Evolutionary conservation across 192 early-diverging fungal species (phyloP).

Genomic region (Coemansia sp.): DNA sequence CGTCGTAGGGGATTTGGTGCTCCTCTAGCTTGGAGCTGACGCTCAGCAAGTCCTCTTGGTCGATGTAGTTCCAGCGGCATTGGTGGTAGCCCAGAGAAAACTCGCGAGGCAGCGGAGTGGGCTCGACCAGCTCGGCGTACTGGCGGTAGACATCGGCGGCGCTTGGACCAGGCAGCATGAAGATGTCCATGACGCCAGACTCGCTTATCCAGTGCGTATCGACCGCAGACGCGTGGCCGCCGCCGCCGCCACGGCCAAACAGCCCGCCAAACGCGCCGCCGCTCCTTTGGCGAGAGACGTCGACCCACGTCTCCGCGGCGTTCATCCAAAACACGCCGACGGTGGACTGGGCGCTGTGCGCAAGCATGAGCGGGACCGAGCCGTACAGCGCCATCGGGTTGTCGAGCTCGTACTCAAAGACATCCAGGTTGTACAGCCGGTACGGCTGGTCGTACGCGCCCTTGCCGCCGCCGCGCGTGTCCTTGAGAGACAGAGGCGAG

Average conservation of each 20-base stretch:
- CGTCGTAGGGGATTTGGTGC: constrained; percentile 93
- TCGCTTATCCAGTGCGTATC: constrained; percentile 93
- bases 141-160: constrained; percentile 66
- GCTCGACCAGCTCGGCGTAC: constrained; percentile 77
- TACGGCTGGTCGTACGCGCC: constrained; percentile 87
- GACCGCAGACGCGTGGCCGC: constrained; percentile 23
- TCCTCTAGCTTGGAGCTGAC: constrained; percentile 87
- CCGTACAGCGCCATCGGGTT: constrained; percentile 98
- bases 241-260: constrained; percentile 27
- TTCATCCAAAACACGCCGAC: constrained; percentile 91
- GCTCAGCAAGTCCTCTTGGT: constrained; percentile 80
- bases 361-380: constrained; percentile 89
- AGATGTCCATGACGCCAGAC: constrained; percentile 84
- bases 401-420: constrained; percentile 95
- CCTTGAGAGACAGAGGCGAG: constrained; percentile 75
- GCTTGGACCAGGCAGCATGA: constrained; percentile 74
- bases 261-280: constrained; percentile 25
- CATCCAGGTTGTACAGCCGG: constrained; percentile 95
- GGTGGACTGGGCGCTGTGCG: constrained; percentile 70
- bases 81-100: constrained; percentile 96
- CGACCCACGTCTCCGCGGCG: constrained; percentile 97
- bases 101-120: constrained; percentile 75
- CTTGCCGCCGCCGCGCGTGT: constrained; percentile 73
- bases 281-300: constrained; percentile 70
- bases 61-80: constrained; percentile 97